Evolutionary conservation across 2,329 filamentous ascomycete genomes (phyloP).

Genomic region (Aspergillaceae sp.): DNA sequence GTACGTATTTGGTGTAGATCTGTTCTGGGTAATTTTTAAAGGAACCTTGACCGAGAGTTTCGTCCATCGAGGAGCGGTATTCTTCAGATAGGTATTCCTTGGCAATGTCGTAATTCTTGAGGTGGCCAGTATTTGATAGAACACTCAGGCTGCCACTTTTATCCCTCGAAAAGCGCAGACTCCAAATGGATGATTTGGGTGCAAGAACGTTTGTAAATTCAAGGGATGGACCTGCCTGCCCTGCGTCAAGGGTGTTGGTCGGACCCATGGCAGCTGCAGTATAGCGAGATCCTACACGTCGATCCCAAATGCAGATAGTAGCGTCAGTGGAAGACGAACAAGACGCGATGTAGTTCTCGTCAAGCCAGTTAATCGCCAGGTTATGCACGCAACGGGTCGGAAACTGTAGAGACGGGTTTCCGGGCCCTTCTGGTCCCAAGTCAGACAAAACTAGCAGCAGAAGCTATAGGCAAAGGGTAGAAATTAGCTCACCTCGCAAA

Average conservation of each 20-base stretch:
- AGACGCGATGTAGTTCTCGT: conserved; percentile 58
- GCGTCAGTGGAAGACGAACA: conserved; percentile 48
- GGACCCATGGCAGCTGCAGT: conserved; percentile 27
- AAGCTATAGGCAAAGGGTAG: conserved; percentile 3
- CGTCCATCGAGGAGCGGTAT: conserved; percentile 30
- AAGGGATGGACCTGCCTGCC: conserved; percentile 44
- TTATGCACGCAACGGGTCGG: conserved; percentile 56
- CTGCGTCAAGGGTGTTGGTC: conserved; percentile 20
- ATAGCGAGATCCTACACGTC: conserved; percentile 39
- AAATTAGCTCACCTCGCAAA: conserved; percentile 43
- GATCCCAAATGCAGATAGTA: conserved; percentile 55
- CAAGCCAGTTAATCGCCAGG: conserved; percentile 54
- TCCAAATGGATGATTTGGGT: conserved; percentile 50
- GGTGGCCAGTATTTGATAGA: conserved; percentile 50
- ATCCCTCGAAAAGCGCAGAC: conserved; percentile 51
- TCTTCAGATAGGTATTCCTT: conserved; percentile 41
- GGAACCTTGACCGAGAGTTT: conserved; percentile 32
- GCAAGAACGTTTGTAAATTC: conserved; percentile 50
- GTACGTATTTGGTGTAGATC: conserved; percentile 39
- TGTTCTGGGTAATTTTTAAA: conserved; percentile 35
- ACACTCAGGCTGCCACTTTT: conserved; percentile 51
- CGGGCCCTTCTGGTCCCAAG: conserved; percentile 22
- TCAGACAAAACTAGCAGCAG: neutral
- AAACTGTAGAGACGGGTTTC: conserved; percentile 39
- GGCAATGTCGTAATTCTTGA: conserved; percentile 49